phyloP scores from a whole-genome alignment of 306 rosid species.

The Senna tora region DNA sequence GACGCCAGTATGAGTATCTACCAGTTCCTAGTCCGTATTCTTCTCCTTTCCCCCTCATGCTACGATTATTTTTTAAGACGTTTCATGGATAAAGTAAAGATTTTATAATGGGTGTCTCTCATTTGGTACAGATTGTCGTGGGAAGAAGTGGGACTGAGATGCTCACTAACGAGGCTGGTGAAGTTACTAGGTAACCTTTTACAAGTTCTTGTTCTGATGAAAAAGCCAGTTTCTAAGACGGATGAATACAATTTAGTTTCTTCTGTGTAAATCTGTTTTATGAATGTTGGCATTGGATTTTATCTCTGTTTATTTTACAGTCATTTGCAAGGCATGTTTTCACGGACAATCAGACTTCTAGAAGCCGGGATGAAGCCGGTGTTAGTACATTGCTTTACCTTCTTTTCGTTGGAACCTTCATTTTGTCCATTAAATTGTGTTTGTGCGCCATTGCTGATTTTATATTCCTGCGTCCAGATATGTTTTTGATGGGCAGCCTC shows the following conservation, averaged over 20 bases:
- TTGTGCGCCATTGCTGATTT: constrained; percentile 6
- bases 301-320: constrained; percentile 42
- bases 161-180: constrained; percentile 98
- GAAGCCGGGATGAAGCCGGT: constrained; percentile 96
- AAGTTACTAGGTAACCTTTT: constrained; percentile 82
- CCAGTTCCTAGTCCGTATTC: constrained; percentile 78
- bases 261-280: constrained; percentile 6
- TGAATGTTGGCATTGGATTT: constrained; percentile 36
- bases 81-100: constrained; percentile 17
- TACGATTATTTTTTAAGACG: background rate
- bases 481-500: constrained; percentile 95
- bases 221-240: background rate
- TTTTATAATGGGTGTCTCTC: constrained; percentile 25
- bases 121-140: constrained; percentile 81
- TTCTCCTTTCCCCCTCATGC: background rate
- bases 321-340: constrained; percentile 98
- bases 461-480: constrained; percentile 52
- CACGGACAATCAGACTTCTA: constrained; percentile 88
- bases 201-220: background rate
- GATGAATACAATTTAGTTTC: background rate
- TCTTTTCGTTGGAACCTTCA: constrained; percentile 13
- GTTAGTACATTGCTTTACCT: constrained; percentile 57
- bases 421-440: background rate
- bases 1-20: constrained; percentile 99
- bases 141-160: constrained; percentile 94